Evolutionary conservation across 2,329 filamentous ascomycete genomes (phyloP), one percentile per base, ranked within the genome.

Genomic region (Ceratocystiopsis sp.): DNA sequence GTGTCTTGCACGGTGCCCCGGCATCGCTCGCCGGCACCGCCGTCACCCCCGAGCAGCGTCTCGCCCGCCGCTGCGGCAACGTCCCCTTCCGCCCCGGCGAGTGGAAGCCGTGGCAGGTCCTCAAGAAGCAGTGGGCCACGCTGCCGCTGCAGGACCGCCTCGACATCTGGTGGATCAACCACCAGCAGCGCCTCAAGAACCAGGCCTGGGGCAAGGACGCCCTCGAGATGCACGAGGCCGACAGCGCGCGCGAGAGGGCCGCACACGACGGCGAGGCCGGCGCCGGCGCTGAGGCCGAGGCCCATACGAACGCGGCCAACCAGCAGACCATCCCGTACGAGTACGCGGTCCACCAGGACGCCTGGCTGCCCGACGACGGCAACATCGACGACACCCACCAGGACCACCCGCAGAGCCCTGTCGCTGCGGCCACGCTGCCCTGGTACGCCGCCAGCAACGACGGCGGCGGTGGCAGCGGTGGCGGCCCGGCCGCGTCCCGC

Each of bases 71-170:
- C 3, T 56, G 52, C 34, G 59, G 59, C 38, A 61, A 60, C 43
- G 58, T 61, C 19, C 54, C 56, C 2, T 54, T 57, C 17, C 46
- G 48, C 13, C 19, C 15, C 17, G 42, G 42, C 46, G 61, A 65
- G 52, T 70, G 66, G 66, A 57, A 58, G 51, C 57, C 53, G 32
- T 62, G 61, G 50, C 66, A 70, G 43, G 59, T 58, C 32, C 54
- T 61, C 47, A 69, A 70, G 56, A 62, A 61, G 43, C 57, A 57
- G 4, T 71, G 64, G 61, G 38, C 50, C 25, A 48, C 52, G 4
- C 59, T 71, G 35, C 55, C 55, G 0, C 45, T 51, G 1, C 53
- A 57, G 35, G 53, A 66, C 49, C 60, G 59, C 50, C 48, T 57
- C 25, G 55, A 59, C 12, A 61, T 71, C 38, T 47, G 56, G 42